Percentiles rank a stretch among this genome's conserved stretches.
Conservation (phyloP, 2,329 filamentous ascomycete genomes). For the Mollisiaceae sp. region DNA sequence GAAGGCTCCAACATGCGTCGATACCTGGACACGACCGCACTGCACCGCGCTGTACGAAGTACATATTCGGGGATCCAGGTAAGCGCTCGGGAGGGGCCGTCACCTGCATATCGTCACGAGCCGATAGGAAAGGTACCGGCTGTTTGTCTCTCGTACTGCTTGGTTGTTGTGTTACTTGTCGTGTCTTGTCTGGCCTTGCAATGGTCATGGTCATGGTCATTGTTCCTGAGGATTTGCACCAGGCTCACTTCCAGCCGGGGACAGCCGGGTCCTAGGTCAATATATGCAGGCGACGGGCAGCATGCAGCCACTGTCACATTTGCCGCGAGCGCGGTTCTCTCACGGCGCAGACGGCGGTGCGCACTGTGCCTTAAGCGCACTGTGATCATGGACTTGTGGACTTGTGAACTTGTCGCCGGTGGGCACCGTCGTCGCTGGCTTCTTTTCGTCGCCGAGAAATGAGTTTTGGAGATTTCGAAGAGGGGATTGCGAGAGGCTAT, state of each 20-base stretch:
- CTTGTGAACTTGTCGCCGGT: background rate
- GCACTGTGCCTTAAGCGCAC: slow-evolving; percentile 13
- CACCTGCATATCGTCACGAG: slow-evolving; percentile 13
- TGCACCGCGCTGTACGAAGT: no score
- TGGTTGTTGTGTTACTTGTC: background rate
- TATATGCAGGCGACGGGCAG: background rate
- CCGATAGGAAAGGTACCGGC: slow-evolving; percentile 5
- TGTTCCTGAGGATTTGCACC: background rate
- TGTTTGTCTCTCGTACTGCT: background rate
- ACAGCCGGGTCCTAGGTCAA: background rate
- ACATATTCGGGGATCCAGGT: background rate
- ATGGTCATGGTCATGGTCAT: background rate
- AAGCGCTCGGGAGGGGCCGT: slow-evolving; percentile 24
- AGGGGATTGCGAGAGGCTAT: background rate
- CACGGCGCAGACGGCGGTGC: background rate
- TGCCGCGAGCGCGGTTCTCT: slow-evolving; percentile 19
- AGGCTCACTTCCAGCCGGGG: background rate
- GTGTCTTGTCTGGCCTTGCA: no score
- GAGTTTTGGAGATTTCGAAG: background rate
- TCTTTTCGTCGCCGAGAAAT: background rate
- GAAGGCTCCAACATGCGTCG: background rate
- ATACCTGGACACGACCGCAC: background rate
- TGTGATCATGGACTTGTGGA: background rate
- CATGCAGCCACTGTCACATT: slow-evolving; percentile 25
- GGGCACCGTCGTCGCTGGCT: background rate